phyloP scores from a whole-genome alignment of 163 green algal species.

The Chlamydomonas reinhardtii region DNA sequence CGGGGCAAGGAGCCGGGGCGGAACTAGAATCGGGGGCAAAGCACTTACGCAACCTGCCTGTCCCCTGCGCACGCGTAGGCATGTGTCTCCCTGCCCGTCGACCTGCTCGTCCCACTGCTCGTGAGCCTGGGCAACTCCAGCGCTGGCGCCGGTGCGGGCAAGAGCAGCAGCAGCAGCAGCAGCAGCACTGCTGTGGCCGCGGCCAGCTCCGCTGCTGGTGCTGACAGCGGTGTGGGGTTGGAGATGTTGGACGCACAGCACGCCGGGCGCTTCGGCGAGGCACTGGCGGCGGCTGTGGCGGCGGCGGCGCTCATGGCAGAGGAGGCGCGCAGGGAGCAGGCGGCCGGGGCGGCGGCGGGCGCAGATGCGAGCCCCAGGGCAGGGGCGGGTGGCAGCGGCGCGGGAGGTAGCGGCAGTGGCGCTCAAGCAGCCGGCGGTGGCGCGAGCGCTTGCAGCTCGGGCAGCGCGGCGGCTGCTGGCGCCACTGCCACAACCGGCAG shows the following conservation, averaged over 20 bases:
- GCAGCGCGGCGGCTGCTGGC: too few relatives aligned
- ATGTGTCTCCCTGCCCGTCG: conserved; percentile 26
- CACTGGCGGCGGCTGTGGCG: conserved; percentile 17
- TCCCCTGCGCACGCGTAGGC: background rate
- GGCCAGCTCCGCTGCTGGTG: background rate
- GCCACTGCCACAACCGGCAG: background rate
- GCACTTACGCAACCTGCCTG: too few relatives aligned
- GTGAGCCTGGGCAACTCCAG: background rate
- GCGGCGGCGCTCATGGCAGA: conserved; percentile 9
- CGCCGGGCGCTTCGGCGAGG: conserved; percentile 7
- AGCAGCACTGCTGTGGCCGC: background rate
- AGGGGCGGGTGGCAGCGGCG: background rate
- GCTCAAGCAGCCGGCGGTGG: too few relatives aligned
- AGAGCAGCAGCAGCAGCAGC: background rate
- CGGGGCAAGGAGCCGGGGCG: too few relatives aligned
- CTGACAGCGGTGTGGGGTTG: background rate
- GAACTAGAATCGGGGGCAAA: too few relatives aligned
- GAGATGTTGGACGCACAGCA: conserved; percentile 42
- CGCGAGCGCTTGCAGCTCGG: too few relatives aligned
- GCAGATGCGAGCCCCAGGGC: background rate
- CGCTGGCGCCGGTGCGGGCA: background rate
- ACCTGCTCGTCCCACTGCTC: conserved; percentile 17
- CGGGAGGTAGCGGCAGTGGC: too few relatives aligned
- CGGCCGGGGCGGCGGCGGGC: background rate
- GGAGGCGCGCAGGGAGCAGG: background rate